Evolutionary conservation across 306 rosid genomes (phyloP).

Genomic region (Casuarina glauca): DNA sequence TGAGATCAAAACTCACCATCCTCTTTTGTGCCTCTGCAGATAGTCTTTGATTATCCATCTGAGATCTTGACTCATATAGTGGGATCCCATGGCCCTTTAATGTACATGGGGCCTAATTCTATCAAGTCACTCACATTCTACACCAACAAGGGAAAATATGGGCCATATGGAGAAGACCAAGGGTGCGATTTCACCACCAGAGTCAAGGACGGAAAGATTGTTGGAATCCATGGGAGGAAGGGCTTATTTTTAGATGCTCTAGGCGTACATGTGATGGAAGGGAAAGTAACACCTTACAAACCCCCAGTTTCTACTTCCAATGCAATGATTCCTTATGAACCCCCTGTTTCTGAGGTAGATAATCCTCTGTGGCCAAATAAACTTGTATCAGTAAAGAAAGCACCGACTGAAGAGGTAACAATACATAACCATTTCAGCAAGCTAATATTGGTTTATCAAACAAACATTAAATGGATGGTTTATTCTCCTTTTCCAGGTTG

Average conservation of each 20-base stretch:
- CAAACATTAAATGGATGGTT: not conserved
- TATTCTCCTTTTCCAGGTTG: constrained; percentile 36
- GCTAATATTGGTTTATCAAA: constrained; percentile 2
- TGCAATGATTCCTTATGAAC: constrained; percentile 36
- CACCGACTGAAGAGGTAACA: constrained; percentile 61
- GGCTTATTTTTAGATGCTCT: constrained; percentile 86
- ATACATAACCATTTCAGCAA: constrained; percentile 14
- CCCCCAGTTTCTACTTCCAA: constrained; percentile 31
- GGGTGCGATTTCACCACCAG: constrained; percentile 67
- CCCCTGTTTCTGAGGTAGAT: constrained; percentile 42
- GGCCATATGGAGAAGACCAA: constrained; percentile 84
- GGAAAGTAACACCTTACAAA: constrained; percentile 43
- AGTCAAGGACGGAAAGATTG: constrained; percentile 71
- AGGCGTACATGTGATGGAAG: constrained; percentile 78
- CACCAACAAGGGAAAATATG: constrained; percentile 59
- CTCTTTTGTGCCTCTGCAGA: constrained; percentile 50
- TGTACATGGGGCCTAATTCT: constrained; percentile 73
- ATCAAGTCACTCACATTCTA: constrained; percentile 79
- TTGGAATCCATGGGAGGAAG: constrained; percentile 81
- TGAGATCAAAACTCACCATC: not conserved
- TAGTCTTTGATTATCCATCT: constrained; percentile 66
- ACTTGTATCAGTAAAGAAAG: constrained; percentile 44
- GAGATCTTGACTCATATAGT: constrained; percentile 85
- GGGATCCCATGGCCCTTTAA: constrained; percentile 67
- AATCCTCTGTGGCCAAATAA: constrained; percentile 51